Evolutionary conservation across 169 alveolate species (phyloP), one percentile per base, ranked within the genome.

Genomic region (Plasmodium billcollinsi): DNA sequence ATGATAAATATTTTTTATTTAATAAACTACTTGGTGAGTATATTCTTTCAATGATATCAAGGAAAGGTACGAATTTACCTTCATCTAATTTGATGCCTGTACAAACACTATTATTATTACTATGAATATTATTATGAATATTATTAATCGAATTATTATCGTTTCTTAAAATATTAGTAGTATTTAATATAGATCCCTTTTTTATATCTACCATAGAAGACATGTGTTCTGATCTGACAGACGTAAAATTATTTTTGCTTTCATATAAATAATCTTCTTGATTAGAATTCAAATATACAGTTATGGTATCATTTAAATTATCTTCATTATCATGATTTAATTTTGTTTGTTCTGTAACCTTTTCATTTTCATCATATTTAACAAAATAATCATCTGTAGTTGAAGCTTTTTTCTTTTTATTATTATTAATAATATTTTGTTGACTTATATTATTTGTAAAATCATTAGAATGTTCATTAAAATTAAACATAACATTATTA

Each of bases 21-120:
- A 2, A 14, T 47, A 18, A 5, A 29, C 3, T 29, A 29, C 3
- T 29, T 8, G 67, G 59, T 0, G 88, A 15, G 45, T 86, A 86
- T 15, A 86, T 33, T 21, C 45, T 59, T 49, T 86, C 92, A 15
- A 86, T 86, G 11, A 86, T 86, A 39, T 86, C 92, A 0, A 86
- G 72, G 15, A 86, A 86, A 3, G 91, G 86, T 29, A 83, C 20
- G 52, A 70, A 71, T 20, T 56, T 86, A n/a, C 61, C 18, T 56
- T 72, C 78, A 12, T 86, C 88, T 14, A 11, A 2, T 72, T 49
- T 86, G 8, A 26, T 59, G 14, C 67, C 65, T 26, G 47, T 78
- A 12, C 6, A 39, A 4, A 78, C 8, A 21, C 14, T 78, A 43
- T 66, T 78, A 59, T 26, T 78, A 33, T 0, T 5, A 33, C 5